phyloP scores from a whole-genome alignment of 1,284 basidiomycete species.

The Hypsizygus ulmarius region DNA sequence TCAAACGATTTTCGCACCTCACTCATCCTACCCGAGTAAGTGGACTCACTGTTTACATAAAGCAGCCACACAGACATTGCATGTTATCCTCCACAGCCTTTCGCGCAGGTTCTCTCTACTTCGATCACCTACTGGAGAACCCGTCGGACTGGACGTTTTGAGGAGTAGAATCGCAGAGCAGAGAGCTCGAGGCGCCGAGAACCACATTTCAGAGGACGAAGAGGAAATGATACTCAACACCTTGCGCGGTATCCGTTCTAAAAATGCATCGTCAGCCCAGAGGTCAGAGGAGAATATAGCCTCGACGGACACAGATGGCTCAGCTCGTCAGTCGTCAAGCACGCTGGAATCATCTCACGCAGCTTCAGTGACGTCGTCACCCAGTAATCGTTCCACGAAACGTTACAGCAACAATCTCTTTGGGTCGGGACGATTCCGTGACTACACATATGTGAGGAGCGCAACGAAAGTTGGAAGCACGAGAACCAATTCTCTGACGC shows the following conservation, averaged over 20 bases:
- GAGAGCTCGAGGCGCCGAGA: constrained; percentile 60
- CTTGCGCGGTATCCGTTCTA: constrained; percentile 54
- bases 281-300: constrained; percentile 35
- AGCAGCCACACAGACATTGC: constrained; percentile 5
- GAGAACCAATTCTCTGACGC: constrained; percentile 50
- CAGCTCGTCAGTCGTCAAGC: constrained; percentile 39
- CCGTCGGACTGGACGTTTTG: constrained; percentile 61
- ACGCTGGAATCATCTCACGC: constrained; percentile 31
- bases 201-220: constrained; percentile 74
- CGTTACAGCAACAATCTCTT: constrained; percentile 83
- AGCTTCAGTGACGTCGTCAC: constrained; percentile 46
- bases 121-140: constrained; percentile 61
- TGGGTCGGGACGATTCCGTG: constrained; percentile 71
- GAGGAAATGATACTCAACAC: constrained; percentile 80
- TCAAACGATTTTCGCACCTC: constrained; percentile 78
- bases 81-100: constrained; percentile 47
- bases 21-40: constrained; percentile 78
- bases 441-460: constrained; percentile 66
- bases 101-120: constrained; percentile 77
- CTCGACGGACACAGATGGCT: constrained; percentile 33
- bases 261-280: constrained; percentile 30
- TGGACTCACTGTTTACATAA: constrained; percentile 22
- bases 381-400: constrained; percentile 46
- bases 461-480: constrained; percentile 43
- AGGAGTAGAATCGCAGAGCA: constrained; percentile 70